Evolutionary conservation across 805 yeast genomes (phyloP), one percentile per base, ranked within the genome.

Genomic region (Jamesozyma hellenica): DNA sequence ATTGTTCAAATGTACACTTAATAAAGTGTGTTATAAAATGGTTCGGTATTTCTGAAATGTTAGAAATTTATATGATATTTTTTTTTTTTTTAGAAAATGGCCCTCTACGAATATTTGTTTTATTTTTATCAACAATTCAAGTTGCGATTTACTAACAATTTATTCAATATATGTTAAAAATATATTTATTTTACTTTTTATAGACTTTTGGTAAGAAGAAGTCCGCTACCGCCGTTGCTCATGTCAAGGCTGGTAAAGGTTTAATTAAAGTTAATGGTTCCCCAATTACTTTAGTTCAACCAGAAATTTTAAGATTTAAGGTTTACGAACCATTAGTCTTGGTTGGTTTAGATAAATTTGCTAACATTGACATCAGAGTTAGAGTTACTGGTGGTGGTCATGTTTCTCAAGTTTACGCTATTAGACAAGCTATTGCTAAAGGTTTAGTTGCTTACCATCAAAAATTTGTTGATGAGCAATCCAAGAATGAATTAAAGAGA

Each of bases 381-480:
- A 82, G 92, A 73, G 97, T 92, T 67, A 79, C 95, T 68, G 98
- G 98, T 74, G 98, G 98, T 87, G 98, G 98, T 77, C 98, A 92
- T 82, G 96, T 90, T 59, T 90, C 97, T 55, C 98, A 92, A 79
- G 94, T 92, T 58, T 92, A 92, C 79, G 98, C 98, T 61, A 92
- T 92, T 74, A 90, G 98, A 80, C 98, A 92, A 71, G 98, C 98
- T 56, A 85, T 92, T 71, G 97, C 98, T 65, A 92, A 92, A 79
- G 98, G 98, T 72, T 81, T 92, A 68, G 84, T 92, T 71, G 97
- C 98, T 68, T 92, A 85, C 88, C 94, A 90, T 75, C 98, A 94
- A 75, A 92, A 92, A 77, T 92, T 71, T 75, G 96, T 92, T 66
- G 98, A 92, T 67, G 98, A 92, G 79, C 95, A 95, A 71, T 83